These are phyloP conservation scores for Claviceps monticola DNA, from an alignment of 2,329 filamentous ascomycete species.

Conservation along the genomic window DNA sequence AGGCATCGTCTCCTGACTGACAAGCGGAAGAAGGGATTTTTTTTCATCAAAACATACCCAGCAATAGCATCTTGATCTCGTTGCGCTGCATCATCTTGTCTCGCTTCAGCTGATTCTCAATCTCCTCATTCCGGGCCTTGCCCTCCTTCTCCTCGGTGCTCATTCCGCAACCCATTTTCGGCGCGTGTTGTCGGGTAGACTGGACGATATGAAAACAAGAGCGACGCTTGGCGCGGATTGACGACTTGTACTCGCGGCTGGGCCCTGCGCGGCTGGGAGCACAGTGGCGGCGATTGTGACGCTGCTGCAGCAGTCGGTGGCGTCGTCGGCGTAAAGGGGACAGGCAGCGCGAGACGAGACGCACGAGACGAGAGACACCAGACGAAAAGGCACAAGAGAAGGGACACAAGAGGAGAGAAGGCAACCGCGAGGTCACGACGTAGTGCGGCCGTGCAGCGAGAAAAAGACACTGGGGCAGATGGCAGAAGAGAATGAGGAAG, in stretches of 20 bases:
- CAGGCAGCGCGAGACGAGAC: background rate
- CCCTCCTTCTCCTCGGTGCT: constrained; percentile 99
- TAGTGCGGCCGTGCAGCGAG: background rate
- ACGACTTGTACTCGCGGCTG: background rate
- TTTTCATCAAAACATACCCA: constrained; percentile 47
- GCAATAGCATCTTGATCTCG: constrained; percentile 98
- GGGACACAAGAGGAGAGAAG: background rate
- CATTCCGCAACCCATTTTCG: constrained; percentile 98
- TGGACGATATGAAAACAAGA: background rate
- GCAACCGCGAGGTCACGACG: background rate
- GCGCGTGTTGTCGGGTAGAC: constrained; percentile 17
- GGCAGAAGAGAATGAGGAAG: background rate
- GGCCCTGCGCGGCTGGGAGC: background rate
- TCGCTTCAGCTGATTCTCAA: constrained; percentile 97
- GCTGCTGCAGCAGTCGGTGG: background rate
- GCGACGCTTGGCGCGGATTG: background rate
- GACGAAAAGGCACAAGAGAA: background rate
- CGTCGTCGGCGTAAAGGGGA: constrained; percentile 1
- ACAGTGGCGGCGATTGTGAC: background rate
- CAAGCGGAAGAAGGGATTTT: no score
- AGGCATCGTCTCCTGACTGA: background rate
- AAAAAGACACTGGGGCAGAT: background rate
- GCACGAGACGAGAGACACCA: background rate
- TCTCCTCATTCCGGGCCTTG: constrained; percentile 99
- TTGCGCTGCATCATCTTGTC: constrained; percentile 98